Conservation (phyloP, 2,329 filamentous ascomycete species). For the Penicillium griseofulvum region DNA sequence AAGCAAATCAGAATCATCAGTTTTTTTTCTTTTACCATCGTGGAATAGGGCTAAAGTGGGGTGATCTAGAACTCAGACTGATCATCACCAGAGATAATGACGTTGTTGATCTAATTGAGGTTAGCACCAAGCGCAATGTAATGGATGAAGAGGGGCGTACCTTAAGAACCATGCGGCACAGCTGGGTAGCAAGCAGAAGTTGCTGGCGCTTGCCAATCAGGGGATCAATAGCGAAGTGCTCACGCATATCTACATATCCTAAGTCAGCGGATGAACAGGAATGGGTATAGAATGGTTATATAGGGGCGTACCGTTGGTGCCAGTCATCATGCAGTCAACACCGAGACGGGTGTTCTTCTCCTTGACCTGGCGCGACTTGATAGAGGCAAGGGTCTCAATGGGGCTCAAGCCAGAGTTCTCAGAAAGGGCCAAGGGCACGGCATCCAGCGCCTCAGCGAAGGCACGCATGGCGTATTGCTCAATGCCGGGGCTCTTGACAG, state of each 20-base stretch:
- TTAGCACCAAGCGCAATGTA: conserved; percentile 16
- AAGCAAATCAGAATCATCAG: conserved; percentile 23
- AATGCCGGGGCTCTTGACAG: conserved; percentile 90
- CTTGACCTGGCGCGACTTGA: conserved; percentile 97
- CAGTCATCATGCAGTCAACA: conserved; percentile 96
- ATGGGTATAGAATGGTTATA: not conserved
- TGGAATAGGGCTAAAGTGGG: conserved; percentile 22
- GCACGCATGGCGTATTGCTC: conserved; percentile 99
- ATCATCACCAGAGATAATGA: conserved; percentile 84
- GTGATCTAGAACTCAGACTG: conserved; percentile 75
- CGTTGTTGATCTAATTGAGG: conserved; percentile 69
- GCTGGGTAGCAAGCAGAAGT: conserved; percentile 89
- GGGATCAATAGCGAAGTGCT: conserved; percentile 97
- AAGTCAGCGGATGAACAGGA: conserved; percentile 6
- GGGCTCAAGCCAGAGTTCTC: conserved; percentile 97
- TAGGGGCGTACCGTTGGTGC: conserved; percentile 68
- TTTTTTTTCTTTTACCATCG: conserved; percentile 20
- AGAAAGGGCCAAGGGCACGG: conserved; percentile 89
- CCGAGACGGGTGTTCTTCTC: conserved; percentile 75
- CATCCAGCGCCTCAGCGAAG: conserved; percentile 90
- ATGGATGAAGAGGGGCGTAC: conserved; percentile 41
- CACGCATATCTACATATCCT: conserved; percentile 74
- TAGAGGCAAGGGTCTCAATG: conserved; percentile 88
- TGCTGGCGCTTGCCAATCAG: conserved; percentile 98
- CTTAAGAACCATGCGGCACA: conserved; percentile 98